phyloP scores from a whole-genome alignment of 148 eudicot species.

The Diospyros kaki region DNA sequence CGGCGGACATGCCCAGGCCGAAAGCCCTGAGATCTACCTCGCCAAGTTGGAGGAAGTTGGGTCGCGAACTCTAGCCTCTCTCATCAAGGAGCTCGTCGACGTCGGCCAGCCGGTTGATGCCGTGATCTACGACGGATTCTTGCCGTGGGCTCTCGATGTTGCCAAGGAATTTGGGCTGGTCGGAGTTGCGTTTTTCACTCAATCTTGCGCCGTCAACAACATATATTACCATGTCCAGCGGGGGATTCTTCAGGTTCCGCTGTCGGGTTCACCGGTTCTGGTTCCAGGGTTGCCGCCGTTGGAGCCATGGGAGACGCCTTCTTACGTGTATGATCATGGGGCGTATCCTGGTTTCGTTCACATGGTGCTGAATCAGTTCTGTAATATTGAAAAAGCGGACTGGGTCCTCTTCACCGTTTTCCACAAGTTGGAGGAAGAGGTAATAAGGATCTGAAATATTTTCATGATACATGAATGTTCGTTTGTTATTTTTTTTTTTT shows the following conservation, averaged over 20 bases:
- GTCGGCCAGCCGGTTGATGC: conserved; percentile 33
- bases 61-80: conserved; percentile 23
- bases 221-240: conserved; percentile 45
- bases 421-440: conserved; percentile 50
- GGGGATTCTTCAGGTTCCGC: conserved; percentile 35
- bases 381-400: conserved; percentile 34
- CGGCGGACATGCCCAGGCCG: conserved; percentile 33
- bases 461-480: too few species aligned
- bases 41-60: conserved; percentile 27
- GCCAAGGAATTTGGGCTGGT: conserved; percentile 33
- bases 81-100: conserved; percentile 21
- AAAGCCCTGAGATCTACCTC: conserved; percentile 24
- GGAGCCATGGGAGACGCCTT: conserved; percentile 32
- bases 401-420: conserved; percentile 41
- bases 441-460: neutral
- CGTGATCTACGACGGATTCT: conserved; percentile 42
- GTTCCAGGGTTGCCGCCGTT: conserved; percentile 46
- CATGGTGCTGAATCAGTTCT: conserved; percentile 32
- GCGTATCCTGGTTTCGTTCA: conserved; percentile 26
- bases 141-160: conserved; percentile 61
- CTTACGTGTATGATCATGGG: conserved; percentile 28
- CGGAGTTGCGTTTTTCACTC: conserved; percentile 48
- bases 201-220: conserved; percentile 51
- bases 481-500: too few species aligned
- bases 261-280: conserved; percentile 16